These are phyloP conservation scores for Exophiala sp. DNA, from an alignment of 2,329 filamentous ascomycete species.

Conservation along the genomic window DNA sequence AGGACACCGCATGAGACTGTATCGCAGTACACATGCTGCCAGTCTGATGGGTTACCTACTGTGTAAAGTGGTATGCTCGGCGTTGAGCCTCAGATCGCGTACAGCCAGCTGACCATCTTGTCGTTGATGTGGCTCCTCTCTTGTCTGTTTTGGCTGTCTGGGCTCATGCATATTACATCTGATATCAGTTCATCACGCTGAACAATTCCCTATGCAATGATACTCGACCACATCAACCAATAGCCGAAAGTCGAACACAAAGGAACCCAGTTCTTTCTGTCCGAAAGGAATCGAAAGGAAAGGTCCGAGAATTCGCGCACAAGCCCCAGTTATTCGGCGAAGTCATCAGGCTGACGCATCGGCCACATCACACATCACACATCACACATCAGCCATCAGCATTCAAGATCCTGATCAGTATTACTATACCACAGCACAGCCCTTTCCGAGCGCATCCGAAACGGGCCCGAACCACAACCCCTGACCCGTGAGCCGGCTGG, in stretches of 20 bases:
- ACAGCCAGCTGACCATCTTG: neutral
- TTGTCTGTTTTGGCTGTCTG: neutral
- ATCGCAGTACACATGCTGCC: no score
- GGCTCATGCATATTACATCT: conserved; percentile 16
- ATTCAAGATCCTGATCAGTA: neutral
- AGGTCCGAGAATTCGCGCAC: neutral
- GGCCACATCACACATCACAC: conserved; percentile 18
- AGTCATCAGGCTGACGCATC: conserved; percentile 15
- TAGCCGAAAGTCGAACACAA: neutral
- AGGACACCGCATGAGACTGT: no score
- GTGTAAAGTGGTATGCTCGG: no score
- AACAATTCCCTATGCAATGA: conserved; percentile 3
- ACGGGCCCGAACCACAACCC: conserved; percentile 14
- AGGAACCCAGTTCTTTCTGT: conserved; percentile 1
- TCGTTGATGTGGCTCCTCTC: neutral
- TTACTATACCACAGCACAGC: conserved; percentile 3
- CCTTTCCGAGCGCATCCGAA: conserved; percentile 22
- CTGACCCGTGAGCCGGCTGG: conserved; percentile 9
- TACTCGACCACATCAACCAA: conserved; percentile 2
- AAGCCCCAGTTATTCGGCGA: neutral
- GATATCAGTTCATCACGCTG: conserved; percentile 14
- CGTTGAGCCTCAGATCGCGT: no score
- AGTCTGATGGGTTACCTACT: no score
- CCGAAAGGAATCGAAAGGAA: neutral
- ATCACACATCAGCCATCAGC: no score